Evolutionary conservation across 345 rosid species (phyloP).

Genomic region (Corymbia maculata): DNA sequence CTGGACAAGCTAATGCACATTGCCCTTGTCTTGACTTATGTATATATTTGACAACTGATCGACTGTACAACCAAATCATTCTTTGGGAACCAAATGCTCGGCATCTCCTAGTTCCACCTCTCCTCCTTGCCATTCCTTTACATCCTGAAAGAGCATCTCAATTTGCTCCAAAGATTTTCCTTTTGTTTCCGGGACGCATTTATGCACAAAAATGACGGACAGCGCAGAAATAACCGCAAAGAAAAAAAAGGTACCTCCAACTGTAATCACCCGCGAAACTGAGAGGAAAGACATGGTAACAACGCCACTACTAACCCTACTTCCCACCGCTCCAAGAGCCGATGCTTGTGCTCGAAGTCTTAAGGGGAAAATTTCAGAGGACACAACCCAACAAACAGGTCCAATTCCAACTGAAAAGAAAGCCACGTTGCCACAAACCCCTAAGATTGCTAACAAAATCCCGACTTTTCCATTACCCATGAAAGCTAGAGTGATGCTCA

Average conservation of each 20-base stretch:
- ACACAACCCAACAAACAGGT: conserved; percentile 55
- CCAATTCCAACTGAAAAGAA: conserved; percentile 66
- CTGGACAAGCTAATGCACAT: neutral
- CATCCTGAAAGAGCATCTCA: conserved; percentile 28
- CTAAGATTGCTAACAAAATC: conserved; percentile 23
- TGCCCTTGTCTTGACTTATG: neutral
- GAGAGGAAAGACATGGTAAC: conserved; percentile 69
- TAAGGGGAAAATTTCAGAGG: conserved; percentile 57
- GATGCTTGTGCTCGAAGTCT: conserved; percentile 64
- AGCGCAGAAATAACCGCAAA: conserved; percentile 30
- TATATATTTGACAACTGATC: neutral
- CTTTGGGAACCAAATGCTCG: neutral
- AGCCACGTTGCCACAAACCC: conserved; percentile 48
- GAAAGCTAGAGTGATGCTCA: conserved; percentile 32
- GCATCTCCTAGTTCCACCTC: neutral
- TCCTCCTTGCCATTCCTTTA: neutral
- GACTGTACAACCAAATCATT: neutral
- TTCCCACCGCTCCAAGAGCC: conserved; percentile 54
- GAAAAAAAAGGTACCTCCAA: conserved; percentile 58
- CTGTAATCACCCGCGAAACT: conserved; percentile 30
- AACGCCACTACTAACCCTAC: conserved; percentile 49
- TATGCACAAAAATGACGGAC: conserved; percentile 32
- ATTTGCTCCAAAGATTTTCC: conserved; percentile 66
- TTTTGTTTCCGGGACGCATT: conserved; percentile 49
- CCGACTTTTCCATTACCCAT: conserved; percentile 21